A percentile compares a stretch with the other conserved stretches of the same genome.
These are phyloP conservation scores for Citrus hindsii DNA, from an alignment of 345 rosid genomes.

Conservation along the genomic window DNA sequence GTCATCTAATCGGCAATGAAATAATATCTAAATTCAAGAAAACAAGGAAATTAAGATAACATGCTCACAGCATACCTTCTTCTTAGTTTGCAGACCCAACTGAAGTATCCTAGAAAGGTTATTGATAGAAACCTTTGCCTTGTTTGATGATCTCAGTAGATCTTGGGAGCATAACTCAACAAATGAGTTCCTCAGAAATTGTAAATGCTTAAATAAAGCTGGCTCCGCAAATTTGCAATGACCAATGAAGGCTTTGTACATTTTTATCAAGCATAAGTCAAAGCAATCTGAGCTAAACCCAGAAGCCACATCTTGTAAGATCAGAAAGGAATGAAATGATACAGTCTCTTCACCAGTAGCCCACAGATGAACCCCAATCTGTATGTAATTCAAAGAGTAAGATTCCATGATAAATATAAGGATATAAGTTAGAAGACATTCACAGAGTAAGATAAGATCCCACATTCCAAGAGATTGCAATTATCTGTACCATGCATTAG, in stretches of 20 bases:
- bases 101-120: conserved; percentile 74
- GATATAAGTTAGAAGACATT: background rate
- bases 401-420: background rate
- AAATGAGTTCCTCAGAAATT: conserved; percentile 61
- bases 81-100: conserved; percentile 61
- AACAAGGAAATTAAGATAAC: conserved; percentile 1
- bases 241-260: conserved; percentile 62
- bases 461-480: conserved; percentile 5
- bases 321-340: conserved; percentile 51
- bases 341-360: conserved; percentile 58
- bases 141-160: conserved; percentile 63
- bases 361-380: conserved; percentile 80
- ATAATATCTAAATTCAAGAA: conserved; percentile 4
- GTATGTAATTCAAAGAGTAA: conserved; percentile 25
- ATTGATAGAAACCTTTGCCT: conserved; percentile 54
- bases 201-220: conserved; percentile 36
- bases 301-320: conserved; percentile 54
- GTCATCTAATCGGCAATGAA: conserved; percentile 4
- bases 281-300: conserved; percentile 59
- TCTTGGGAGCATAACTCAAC: conserved; percentile 77
- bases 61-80: conserved; percentile 45
- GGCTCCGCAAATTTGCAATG: conserved; percentile 60
- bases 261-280: conserved; percentile 53
- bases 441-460: background rate
- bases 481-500: background rate